These are phyloP conservation scores for Malassezia sp. DNA, from an alignment of 1,284 basidiomycete genomes.

Conservation along the genomic window DNA sequence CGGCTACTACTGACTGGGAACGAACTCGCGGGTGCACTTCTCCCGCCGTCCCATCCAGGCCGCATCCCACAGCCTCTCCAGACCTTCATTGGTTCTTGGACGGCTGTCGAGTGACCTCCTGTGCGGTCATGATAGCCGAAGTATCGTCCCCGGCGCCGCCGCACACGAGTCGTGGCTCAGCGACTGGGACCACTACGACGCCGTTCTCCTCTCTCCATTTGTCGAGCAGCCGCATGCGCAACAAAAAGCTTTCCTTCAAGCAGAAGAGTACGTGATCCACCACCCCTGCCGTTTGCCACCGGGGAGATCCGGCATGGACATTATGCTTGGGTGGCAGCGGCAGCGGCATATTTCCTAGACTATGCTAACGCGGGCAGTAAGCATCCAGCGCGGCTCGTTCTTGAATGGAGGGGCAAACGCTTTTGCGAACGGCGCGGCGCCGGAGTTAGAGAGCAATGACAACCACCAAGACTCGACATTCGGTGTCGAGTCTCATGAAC, in stretches of 20 bases:
- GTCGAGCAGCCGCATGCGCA: constrained; percentile 36
- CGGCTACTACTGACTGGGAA: too few relatives aligned
- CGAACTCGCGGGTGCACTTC: too few relatives aligned
- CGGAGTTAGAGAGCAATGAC: constrained; percentile 37
- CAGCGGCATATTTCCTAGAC: too few relatives aligned
- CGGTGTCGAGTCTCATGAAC: constrained; percentile 38
- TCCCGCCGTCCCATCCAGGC: too few relatives aligned
- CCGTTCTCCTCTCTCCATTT: constrained; percentile 9
- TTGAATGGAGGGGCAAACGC: constrained; percentile 32
- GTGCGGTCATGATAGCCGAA: constrained; percentile 9
- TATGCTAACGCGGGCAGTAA: constrained; percentile 19
- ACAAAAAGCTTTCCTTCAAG: constrained; percentile 34
- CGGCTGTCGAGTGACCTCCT: constrained; percentile 10
- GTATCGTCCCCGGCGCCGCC: constrained; percentile 6
- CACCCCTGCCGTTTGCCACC: neutral
- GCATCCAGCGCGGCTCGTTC: constrained; percentile 32
- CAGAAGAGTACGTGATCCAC: constrained; percentile 28
- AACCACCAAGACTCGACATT: constrained; percentile 35
- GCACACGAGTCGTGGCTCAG: neutral
- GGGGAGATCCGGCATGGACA: too few relatives aligned
- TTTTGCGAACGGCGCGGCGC: constrained; percentile 29
- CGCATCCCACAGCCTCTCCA: constrained; percentile 13
- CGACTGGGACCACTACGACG: neutral
- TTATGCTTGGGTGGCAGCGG: too few relatives aligned
- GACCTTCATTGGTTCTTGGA: constrained; percentile 20